Evolutionary conservation across 768 basidiomycete species (phyloP), one percentile per base, ranked within the genome.

Genomic region (Calocybe cyanea): DNA sequence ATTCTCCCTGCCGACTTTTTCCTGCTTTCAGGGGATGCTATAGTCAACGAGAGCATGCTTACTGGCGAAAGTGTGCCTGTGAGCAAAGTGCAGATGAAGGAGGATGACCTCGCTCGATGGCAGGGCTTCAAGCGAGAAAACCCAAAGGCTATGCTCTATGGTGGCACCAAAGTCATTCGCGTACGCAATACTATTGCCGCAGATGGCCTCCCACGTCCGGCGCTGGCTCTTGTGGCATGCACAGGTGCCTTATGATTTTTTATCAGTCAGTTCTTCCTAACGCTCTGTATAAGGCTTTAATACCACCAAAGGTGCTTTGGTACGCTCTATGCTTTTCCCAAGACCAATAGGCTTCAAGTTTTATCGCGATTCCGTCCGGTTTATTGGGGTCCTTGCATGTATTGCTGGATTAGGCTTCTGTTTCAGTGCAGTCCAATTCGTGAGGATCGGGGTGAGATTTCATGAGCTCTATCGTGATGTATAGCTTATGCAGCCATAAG

Each of bases 291-390:
- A 40, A 84, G 87, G 90, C 1, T 98, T 98, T 68, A 92, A 89
- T 62, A 99, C 96, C 1, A 99, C 96, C 4, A 98, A 98, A 66
- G 96, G 96, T 14, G 88, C 95, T 0, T 71, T 99, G 18, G 81
- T 98, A 18, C 78, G 96, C 18, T 97, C 95, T 0, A 99, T 99
- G 95, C 73, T 99, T 13, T 99, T 94, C 69, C 96, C 96, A 0
- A 97, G 96, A 60, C 94, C 95, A 0, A 93, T 96, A 51, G 95
- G 93, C 0, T 99, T 99, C 80, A 96, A 96, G 63, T 98, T 99
- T 68, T 98, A 98, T 67, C 83, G 85, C 24, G 91, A 93, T 64
- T 91, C 90, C 1, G 81, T 89, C 23, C 72, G 85, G 50, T 99
- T 99, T 64, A 96, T 98, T 43, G 76, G 79, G 17, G 92, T 99